Conservation (phyloP, 768 basidiomycete genomes). For the Suillus clintonianus region DNA sequence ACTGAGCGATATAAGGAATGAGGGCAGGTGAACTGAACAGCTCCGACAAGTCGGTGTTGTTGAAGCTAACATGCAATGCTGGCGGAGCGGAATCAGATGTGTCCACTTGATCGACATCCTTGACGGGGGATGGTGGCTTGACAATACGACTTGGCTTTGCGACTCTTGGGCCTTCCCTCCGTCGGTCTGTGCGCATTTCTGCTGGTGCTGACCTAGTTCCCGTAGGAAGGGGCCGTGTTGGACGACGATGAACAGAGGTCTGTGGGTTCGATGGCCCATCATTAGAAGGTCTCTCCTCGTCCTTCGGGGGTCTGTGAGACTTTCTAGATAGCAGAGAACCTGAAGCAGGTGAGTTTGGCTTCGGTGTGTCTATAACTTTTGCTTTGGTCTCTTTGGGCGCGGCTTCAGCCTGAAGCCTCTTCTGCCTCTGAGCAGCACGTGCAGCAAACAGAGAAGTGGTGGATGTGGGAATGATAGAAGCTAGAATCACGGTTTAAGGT, state of each 20-base stretch:
- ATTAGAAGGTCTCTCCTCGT: background rate
- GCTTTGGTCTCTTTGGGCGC: background rate
- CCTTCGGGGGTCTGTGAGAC: background rate
- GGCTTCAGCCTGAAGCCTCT: background rate
- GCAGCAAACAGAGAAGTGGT: slow-evolving; percentile 5
- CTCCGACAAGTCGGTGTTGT: slow-evolving; percentile 3
- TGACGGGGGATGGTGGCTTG: background rate
- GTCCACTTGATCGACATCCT: background rate
- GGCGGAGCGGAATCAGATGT: background rate
- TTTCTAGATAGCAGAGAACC: background rate
- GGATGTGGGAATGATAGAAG: background rate
- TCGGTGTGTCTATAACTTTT: background rate
- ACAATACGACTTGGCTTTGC: background rate
- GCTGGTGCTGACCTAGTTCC: background rate
- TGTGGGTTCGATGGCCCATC: background rate
- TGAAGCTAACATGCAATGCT: background rate
- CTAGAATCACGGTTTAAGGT: background rate
- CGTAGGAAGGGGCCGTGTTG: background rate
- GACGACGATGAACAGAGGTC: background rate
- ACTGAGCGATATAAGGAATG: slow-evolving; percentile 6
- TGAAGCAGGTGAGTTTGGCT: background rate
- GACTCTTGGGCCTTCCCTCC: background rate
- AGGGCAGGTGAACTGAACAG: slow-evolving; percentile 3
- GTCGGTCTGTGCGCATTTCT: background rate
- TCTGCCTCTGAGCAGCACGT: slow-evolving; percentile 5